Conservation (phyloP, 345 rosid species). For the Citrus sp. region DNA sequence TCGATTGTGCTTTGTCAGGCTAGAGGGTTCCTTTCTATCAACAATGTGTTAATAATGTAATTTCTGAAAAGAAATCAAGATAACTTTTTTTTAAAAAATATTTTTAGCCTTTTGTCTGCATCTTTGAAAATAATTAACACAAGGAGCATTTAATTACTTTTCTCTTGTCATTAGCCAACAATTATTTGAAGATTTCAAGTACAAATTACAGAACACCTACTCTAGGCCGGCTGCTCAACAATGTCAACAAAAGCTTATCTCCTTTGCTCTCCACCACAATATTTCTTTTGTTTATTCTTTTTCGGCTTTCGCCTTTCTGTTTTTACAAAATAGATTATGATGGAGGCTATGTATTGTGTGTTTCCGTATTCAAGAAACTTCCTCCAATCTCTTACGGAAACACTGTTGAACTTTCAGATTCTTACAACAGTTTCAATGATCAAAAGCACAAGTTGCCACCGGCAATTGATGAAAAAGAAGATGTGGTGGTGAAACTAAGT, state of each 20-base stretch:
- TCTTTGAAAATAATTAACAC: too few relatives aligned
- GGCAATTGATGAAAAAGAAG: slow-evolving; percentile 7
- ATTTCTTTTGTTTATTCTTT: slow-evolving; percentile 17
- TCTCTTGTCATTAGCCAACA: not conserved
- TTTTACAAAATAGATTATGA: not conserved
- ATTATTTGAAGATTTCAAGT: not conserved
- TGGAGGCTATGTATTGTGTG: not conserved
- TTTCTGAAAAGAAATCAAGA: not conserved
- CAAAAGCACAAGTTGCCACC: not conserved
- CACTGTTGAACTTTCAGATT: not conserved
- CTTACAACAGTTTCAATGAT: not conserved
- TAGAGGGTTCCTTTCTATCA: not conserved
- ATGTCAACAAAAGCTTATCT: slow-evolving; percentile 21
- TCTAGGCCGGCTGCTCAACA: not conserved
- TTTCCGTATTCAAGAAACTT: not conserved
- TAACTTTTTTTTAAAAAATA: too few relatives aligned
- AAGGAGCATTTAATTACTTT: too few relatives aligned
- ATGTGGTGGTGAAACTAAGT: slow-evolving; percentile 3
- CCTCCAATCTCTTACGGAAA: not conserved
- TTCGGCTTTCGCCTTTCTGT: not conserved
- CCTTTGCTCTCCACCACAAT: slow-evolving; percentile 16
- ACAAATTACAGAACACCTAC: too few relatives aligned
- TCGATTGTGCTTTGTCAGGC: not conserved
- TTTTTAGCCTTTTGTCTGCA: too few relatives aligned
- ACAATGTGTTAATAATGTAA: not conserved